These are phyloP conservation scores for Sonneratia caseolaris DNA, from an alignment of 345 rosid genomes.

Conservation along the genomic window DNA sequence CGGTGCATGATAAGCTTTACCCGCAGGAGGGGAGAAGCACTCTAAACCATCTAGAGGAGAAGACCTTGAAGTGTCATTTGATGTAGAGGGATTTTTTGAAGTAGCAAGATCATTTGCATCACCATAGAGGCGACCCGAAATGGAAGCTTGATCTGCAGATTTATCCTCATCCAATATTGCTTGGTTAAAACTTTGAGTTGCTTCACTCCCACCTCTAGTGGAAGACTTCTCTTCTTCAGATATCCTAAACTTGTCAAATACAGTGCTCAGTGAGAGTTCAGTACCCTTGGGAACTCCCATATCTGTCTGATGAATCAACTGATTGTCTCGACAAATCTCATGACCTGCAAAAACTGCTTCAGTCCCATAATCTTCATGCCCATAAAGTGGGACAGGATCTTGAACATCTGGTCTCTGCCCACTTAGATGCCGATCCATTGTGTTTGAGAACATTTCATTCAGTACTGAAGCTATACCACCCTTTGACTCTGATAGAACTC, in stretches of 20 bases:
- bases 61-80: conserved; percentile 23
- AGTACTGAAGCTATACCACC: conserved; percentile 48
- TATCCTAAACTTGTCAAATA: conserved; percentile 6
- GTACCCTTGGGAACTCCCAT: not conserved
- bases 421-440: conserved; percentile 66
- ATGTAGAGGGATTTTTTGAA: conserved; percentile 25
- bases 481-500: conserved; percentile 43
- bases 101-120: conserved; percentile 52
- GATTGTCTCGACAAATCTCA: conserved; percentile 38
- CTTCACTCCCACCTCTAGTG: conserved; percentile 17
- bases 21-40: conserved; percentile 12
- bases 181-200: not conserved
- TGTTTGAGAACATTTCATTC: conserved; percentile 58
- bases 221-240: conserved; percentile 15
- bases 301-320: conserved; percentile 7
- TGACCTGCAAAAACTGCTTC: conserved; percentile 20
- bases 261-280: not conserved
- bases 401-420: conserved; percentile 79
- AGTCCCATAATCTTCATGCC: conserved; percentile 27
- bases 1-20: conserved; percentile 29
- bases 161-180: conserved; percentile 7
- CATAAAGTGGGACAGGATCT: conserved; percentile 33
- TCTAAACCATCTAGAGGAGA: conserved; percentile 19
- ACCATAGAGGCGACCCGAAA: conserved; percentile 40
- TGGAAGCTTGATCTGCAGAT: conserved; percentile 21